Conservation (phyloP, 139 green algal species). For the Zygnema circumcarinatum region DNA sequence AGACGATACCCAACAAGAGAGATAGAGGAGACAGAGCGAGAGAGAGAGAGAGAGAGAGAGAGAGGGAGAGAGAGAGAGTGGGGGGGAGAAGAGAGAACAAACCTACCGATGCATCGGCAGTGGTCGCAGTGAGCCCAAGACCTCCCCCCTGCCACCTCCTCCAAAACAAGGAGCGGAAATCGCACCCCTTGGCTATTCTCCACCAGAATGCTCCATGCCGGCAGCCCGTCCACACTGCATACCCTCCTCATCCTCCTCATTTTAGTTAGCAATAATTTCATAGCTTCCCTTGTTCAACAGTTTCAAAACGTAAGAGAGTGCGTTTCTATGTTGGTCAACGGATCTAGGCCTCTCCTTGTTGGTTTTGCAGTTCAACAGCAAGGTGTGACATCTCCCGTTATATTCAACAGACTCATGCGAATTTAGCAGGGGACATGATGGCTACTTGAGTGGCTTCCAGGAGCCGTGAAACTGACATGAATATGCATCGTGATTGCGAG, state of each 20-base stretch:
- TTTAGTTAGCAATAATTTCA: neutral
- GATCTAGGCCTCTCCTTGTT: neutral
- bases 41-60: neutral
- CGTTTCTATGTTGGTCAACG: neutral
- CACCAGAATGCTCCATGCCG: constrained; percentile 6
- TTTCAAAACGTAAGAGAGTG: neutral
- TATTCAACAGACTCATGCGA: neutral
- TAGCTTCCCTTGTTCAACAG: neutral
- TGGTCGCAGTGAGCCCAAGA: constrained; percentile 46
- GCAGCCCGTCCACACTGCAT: constrained; percentile 15
- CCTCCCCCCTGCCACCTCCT: constrained; percentile 21
- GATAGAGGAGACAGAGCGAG: neutral
- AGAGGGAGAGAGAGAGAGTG: neutral
- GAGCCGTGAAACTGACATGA: no score
- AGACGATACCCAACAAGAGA: neutral
- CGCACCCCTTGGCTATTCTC: neutral
- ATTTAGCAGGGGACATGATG: no score
- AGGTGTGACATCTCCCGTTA: neutral
- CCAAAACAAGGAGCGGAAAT: constrained; percentile 10
- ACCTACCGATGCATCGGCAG: constrained; percentile 38
- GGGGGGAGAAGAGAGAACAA: no score
- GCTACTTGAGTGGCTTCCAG: no score
- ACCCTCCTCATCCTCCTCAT: neutral
- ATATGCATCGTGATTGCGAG: no score
- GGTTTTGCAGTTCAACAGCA: neutral